These are phyloP conservation scores for Penicillium nucicola DNA, from an alignment of 495 filamentous ascomycete genomes.

Conservation along the genomic window DNA sequence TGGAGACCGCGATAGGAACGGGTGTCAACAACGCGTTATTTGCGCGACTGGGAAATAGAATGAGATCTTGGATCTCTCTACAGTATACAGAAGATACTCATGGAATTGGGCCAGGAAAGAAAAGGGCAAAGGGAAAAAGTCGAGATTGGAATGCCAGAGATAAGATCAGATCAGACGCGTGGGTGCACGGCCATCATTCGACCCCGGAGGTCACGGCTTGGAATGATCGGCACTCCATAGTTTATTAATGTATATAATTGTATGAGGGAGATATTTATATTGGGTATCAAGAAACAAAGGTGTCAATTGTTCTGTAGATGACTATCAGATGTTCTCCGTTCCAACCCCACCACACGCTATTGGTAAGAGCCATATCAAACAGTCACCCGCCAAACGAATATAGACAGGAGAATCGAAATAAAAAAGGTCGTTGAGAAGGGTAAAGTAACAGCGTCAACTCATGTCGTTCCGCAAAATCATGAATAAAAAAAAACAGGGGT, in stretches of 20 bases:
- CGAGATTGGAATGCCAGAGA: conserved; percentile 12
- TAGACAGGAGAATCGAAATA: conserved; percentile 23
- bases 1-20: conserved; percentile 11
- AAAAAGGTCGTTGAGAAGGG: conserved; percentile 7
- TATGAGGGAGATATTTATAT: not conserved
- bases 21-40: conserved; percentile 21
- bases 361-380: not conserved
- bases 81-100: too few species aligned
- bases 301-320: conserved; percentile 10
- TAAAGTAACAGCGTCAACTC: conserved; percentile 31
- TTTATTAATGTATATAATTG: not conserved
- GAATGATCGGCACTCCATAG: conserved; percentile 10
- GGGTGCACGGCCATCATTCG: conserved; percentile 24
- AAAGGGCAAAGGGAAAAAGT: not conserved
- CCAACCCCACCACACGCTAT: not conserved
- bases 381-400: conserved; percentile 17
- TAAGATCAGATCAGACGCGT: conserved; percentile 28
- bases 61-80: not conserved
- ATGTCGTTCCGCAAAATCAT: conserved; percentile 26
- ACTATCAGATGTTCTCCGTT: not conserved
- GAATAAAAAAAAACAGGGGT: conserved; percentile 28
- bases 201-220: conserved; percentile 19
- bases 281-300: conserved; percentile 6
- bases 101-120: not conserved
- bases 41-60: conserved; percentile 1